Evolutionary conservation across 257 asterid genomes (phyloP).

Genomic region (Nicotiana noctiflora): DNA sequence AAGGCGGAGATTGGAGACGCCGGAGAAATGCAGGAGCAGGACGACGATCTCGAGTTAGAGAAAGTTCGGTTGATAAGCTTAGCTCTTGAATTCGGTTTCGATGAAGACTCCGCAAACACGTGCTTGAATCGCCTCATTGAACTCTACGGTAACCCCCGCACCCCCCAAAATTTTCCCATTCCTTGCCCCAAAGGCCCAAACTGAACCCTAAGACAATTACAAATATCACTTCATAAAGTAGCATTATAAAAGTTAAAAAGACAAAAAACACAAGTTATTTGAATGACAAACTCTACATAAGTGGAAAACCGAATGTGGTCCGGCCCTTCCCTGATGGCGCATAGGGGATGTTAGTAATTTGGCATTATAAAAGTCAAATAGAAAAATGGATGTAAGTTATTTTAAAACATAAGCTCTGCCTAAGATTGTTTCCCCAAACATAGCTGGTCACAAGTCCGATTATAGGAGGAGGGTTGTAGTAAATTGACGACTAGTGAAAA

Average conservation of each 20-base stretch:
- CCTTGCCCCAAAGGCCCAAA: not conserved
- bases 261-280: too few relatives aligned
- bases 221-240: not conserved
- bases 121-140: conserved; percentile 67
- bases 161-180: not conserved
- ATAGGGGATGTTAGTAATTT: too few relatives aligned
- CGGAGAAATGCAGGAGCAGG: conserved; percentile 42
- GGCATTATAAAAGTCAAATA: not conserved
- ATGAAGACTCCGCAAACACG: conserved; percentile 50
- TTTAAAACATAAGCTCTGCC: not conserved
- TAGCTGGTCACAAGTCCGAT: not conserved
- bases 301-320: too few relatives aligned
- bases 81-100: conserved; percentile 83
- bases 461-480: not conserved
- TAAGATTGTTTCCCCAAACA: not conserved
- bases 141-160: conserved; percentile 54
- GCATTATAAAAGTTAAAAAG: not conserved
- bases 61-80: conserved; percentile 64
- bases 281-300: too few relatives aligned
- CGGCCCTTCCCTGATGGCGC: too few relatives aligned
- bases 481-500: not conserved
- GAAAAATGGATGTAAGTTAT: not conserved
- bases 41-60: conserved; percentile 60
- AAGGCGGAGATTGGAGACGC: conserved; percentile 5
- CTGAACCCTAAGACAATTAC: not conserved